Conservation (phyloP, 1,139 yeast species). For the Diutina neorugosa region DNA sequence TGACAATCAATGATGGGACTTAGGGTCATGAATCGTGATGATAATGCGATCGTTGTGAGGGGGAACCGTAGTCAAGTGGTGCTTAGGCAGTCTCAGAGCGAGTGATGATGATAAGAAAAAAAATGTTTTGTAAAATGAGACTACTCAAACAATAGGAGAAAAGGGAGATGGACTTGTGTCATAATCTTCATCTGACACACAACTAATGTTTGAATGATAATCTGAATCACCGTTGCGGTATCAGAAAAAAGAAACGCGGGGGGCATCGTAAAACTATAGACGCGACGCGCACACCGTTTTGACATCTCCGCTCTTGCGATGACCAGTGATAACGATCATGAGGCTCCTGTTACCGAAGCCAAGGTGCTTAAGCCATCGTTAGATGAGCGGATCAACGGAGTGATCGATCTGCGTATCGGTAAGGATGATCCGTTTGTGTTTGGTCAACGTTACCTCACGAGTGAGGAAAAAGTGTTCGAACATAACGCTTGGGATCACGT, state of each 20-base stretch:
- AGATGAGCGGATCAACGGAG: neutral
- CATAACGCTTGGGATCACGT: constrained; percentile 98
- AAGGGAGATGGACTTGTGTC: too few species aligned
- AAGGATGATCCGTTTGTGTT: constrained; percentile 86
- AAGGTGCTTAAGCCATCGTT: constrained; percentile 1
- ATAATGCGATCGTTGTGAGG: neutral
- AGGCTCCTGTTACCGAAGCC: neutral
- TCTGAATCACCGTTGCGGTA: too few species aligned
- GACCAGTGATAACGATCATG: neutral
- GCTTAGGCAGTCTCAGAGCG: neutral
- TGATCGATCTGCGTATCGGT: constrained; percentile 50
- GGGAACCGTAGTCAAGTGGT: neutral
- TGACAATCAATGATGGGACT: neutral
- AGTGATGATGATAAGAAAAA: neutral
- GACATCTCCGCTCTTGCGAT: neutral
- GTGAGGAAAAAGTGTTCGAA: constrained; percentile 74
- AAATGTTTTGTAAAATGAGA: neutral
- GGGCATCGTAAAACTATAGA: neutral
- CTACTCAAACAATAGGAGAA: too few species aligned
- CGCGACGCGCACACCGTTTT: neutral
- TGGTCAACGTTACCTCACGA: constrained; percentile 70
- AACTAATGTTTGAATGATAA: too few species aligned
- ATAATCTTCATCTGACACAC: too few species aligned
- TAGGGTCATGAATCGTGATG: neutral
- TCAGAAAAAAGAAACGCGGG: neutral